Evolutionary conservation across 371 early-diverging fungal genomes (phyloP), one percentile per base, ranked within the genome.

Genomic region (Mortierella sp.): DNA sequence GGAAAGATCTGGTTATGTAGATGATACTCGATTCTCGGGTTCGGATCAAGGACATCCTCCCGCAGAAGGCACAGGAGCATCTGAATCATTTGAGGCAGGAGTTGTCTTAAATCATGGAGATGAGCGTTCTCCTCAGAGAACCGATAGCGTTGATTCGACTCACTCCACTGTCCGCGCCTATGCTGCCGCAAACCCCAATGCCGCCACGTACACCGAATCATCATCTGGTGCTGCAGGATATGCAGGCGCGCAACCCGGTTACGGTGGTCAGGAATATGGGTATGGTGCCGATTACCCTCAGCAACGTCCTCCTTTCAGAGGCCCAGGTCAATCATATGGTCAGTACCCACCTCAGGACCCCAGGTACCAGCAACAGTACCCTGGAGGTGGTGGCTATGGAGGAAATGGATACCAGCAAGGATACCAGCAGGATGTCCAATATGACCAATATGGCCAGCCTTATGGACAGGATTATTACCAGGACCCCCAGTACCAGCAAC

Each of bases 371-470:
- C 77, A 72, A 24, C 81, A 76, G 54, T 71, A 75, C 61, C 79
- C 75, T 22, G 70, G 64, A 12, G 75, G 67, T 3, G 43, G 43
- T 5, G 43, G 43, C 22, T 62, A 62, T 45, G 62, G 62, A 18
- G 62, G 62, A 37, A 62, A 62, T 28, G 62, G 62, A 62, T 62
- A 43, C 45, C 62, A 39, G 16, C 62, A 62, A 45, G 62, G 62
- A 37, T 62, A 62, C n/a, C 66, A 67, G 26, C 64, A 79, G 72
- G 83, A 58, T 72, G 71, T 55, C 66, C 40, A 32, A 30, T 81
- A 77, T 64, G 78, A 80, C 37, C 81, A 77, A 72, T 75, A 77
- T 45, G 85, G 83, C 55, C 85, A 80, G 24, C 72, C 68, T 9
- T 47, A 30, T 45, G 66, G 73, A 8, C 74, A 83, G 26, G 72